A percentile compares a stretch with the other conserved stretches of the same genome.
These are phyloP conservation scores for Sarocladium brachiariae DNA, from an alignment of 2,329 filamentous ascomycete species.

Conservation along the genomic window DNA sequence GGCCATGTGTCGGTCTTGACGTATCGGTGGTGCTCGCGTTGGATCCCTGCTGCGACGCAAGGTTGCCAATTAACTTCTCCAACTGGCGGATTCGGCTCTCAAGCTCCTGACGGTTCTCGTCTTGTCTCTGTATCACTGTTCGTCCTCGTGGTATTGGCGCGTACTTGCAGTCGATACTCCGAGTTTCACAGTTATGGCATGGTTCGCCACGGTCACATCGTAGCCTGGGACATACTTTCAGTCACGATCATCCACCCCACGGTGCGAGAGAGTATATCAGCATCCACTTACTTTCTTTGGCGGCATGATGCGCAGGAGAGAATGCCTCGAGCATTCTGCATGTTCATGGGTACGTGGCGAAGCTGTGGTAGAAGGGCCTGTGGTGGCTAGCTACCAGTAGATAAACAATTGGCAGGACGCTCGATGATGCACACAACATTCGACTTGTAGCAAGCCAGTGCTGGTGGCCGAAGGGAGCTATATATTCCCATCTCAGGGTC, in stretches of 20 bases:
- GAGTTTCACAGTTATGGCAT: slow-evolving; percentile 5
- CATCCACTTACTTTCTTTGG: slow-evolving; percentile 1
- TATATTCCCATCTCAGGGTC: too few species aligned
- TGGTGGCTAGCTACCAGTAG: too few species aligned
- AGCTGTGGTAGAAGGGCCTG: too few species aligned
- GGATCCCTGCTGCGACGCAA: not conserved
- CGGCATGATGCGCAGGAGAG: slow-evolving; percentile 4
- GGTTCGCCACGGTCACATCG: slow-evolving; percentile 6
- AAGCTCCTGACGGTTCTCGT: slow-evolving; percentile 3
- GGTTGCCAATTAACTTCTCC: slow-evolving; percentile 2
- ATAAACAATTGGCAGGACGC: too few species aligned
- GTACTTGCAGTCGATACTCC: slow-evolving; percentile 5
- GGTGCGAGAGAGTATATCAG: not conserved
- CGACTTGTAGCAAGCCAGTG: too few species aligned
- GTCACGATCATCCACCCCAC: too few species aligned
- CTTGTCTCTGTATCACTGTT: not conserved
- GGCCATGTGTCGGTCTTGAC: not conserved
- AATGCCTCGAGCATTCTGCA: slow-evolving; percentile 4
- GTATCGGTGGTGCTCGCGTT: too few species aligned
- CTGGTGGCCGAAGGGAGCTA: too few species aligned
- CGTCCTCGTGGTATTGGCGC: slow-evolving; percentile 1
- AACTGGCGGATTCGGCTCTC: slow-evolving; percentile 2
- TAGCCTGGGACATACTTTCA: not conserved
- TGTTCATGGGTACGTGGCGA: too few species aligned
- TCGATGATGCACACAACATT: too few species aligned